Evolutionary conservation across 2,329 filamentous ascomycete species (phyloP), one percentile per base, ranked within the genome.

Genomic region (Annulohypoxylon truncatum): DNA sequence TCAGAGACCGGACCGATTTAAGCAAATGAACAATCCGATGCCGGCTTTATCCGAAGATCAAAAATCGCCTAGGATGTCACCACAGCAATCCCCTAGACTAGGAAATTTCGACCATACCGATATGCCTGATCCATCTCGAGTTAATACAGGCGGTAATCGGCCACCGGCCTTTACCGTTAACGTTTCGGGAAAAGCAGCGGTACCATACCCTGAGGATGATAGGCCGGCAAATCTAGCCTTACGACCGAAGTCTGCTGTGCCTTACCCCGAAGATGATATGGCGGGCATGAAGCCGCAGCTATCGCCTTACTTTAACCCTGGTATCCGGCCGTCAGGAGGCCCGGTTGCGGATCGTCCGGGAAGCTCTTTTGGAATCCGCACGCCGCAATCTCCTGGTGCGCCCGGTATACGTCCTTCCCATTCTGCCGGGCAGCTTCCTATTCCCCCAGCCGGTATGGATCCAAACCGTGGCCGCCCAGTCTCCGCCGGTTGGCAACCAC

Each of bases 141-240:
- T 78, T 15, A 74, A 79, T 20, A 75, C 77, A 38, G 73, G 76
- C 42, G 73, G 72, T 46, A 79, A 81, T 47, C 77, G 84, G 55
- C 77, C 80, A 10, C 81, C 85, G 6, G 84, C 85, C 4, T 88
- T 88, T 69, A 81, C 79, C 4, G 77, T 88, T 48, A 84, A 84
- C 44, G 72, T 86, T 5, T 80, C 85, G 53, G 78, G 87, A 13
- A 85, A 82, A 60, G 85, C 89, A 8, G 82, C 85, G 20, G 88
- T 89, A 1, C 91, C 91, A 1, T 94, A 94, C 72, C 91, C 91
- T 0, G 84, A 89, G 52, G 90, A 92, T 69, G 89, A 92, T 69
- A 82, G 83, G 56, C 85, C 88, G 18, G 81, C 84, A 48, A 83
- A 82, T n/a, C 76, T 83, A 46, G 81, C 77, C 60, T 64, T 82